Evolutionary conservation across 2,329 filamentous ascomycete genomes (phyloP).

Genomic region (Exophiala bonariae): DNA sequence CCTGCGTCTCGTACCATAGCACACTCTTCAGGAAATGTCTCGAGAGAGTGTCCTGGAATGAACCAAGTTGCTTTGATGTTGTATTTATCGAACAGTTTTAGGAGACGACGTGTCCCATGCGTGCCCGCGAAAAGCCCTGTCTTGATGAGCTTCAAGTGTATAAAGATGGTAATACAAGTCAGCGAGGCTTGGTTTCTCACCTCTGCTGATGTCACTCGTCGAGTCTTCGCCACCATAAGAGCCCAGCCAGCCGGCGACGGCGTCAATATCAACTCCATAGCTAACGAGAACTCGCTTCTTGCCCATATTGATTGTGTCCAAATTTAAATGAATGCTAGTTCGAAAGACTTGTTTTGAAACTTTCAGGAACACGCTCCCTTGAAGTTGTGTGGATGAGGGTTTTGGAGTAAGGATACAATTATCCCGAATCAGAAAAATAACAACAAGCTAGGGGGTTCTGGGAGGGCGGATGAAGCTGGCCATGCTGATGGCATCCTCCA

Average conservation of each 20-base stretch:
- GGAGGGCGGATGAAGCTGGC: no score
- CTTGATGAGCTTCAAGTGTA: not conserved
- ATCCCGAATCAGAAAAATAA: no score
- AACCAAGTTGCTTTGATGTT: conserved; percentile 70
- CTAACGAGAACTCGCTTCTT: conserved; percentile 56
- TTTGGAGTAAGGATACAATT: no score
- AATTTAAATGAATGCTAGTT: no score
- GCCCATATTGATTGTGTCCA: conserved; percentile 27
- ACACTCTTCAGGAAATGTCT: conserved; percentile 68
- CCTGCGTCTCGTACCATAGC: conserved; percentile 61
- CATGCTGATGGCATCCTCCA: no score
- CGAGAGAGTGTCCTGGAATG: conserved; percentile 63
- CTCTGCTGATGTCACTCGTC: conserved; percentile 70
- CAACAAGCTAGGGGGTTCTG: no score
- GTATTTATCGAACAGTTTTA: conserved; percentile 72
- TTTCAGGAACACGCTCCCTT: no score
- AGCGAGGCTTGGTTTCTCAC: conserved; percentile 37
- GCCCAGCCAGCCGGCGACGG: conserved; percentile 74
- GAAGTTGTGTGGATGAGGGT: no score
- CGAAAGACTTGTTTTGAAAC: not conserved
- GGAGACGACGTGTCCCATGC: conserved; percentile 62
- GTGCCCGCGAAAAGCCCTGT: conserved; percentile 66
- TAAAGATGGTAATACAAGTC: not conserved
- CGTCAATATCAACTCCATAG: conserved; percentile 74
- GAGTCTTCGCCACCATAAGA: conserved; percentile 74